Percentiles rank a stretch among this genome's conserved stretches.
These are phyloP conservation scores for Abelmoschus esculentus DNA, from an alignment of 345 rosid genomes.

Conservation along the genomic window DNA sequence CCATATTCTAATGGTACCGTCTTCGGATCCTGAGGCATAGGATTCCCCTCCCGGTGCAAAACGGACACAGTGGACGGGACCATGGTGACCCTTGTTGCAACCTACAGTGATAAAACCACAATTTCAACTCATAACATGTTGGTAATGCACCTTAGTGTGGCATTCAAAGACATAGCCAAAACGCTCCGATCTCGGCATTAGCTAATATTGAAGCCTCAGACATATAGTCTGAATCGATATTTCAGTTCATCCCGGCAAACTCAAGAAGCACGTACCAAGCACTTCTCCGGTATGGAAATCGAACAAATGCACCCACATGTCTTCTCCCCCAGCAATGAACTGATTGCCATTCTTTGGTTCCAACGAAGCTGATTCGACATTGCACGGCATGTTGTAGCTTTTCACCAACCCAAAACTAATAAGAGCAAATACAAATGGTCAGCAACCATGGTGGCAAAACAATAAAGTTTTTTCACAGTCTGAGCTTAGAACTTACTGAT, in stretches of 20 bases:
- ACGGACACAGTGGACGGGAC: slow-evolving; percentile 90
- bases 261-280: too few relatives aligned
- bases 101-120: slow-evolving; percentile 35
- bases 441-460: slow-evolving; percentile 1
- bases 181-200: not conserved
- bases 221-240: too few relatives aligned
- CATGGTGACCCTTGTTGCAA: slow-evolving; percentile 98
- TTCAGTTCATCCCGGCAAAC: too few relatives aligned
- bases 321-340: slow-evolving; percentile 57
- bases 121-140: slow-evolving; percentile 4
- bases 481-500: slow-evolving; percentile 55
- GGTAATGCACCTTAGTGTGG: not conserved
- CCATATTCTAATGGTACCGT: slow-evolving; percentile 72
- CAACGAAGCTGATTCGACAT: slow-evolving; percentile 29
- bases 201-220: not conserved
- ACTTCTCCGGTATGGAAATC: too few relatives aligned
- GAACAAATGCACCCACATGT: slow-evolving; percentile 11
- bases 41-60: slow-evolving; percentile 94
- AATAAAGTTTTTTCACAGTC: not conserved
- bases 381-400: slow-evolving; percentile 85
- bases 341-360: slow-evolving; percentile 49
- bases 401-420: slow-evolving; percentile 76
- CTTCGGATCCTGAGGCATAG: slow-evolving; percentile 93
- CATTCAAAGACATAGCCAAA: not conserved
- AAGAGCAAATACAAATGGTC: slow-evolving; percentile 8